Percentiles rank a stretch among this genome's conserved stretches.
These are phyloP conservation scores for Fonsecaea monophora DNA, from an alignment of 2,329 filamentous ascomycete genomes.

Conservation along the genomic window DNA sequence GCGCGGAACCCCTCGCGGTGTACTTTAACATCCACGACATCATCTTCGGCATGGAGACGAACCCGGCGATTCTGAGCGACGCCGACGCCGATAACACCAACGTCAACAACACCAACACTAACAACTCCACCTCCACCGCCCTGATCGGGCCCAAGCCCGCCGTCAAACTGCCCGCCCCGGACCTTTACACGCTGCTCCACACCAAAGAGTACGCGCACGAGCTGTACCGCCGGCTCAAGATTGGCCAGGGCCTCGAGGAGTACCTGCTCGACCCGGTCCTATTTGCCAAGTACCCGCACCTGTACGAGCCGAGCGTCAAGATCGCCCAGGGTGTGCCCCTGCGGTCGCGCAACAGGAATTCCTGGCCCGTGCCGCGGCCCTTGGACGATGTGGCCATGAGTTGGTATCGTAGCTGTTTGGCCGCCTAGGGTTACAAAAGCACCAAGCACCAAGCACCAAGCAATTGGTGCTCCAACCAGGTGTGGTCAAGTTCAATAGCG, in stretches of 20 bases:
- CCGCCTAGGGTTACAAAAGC: neutral
- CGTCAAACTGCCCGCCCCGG: slow-evolving; percentile 24
- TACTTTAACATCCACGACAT: slow-evolving; percentile 30
- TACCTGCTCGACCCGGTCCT: slow-evolving; percentile 15
- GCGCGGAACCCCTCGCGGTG: slow-evolving; percentile 22
- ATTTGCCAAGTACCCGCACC: slow-evolving; percentile 30
- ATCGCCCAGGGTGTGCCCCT: slow-evolving; percentile 23
- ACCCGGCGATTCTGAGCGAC: slow-evolving; percentile 8
- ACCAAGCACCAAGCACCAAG: too few relatives aligned
- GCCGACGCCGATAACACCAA: neutral
- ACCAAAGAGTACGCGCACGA: slow-evolving; percentile 19
- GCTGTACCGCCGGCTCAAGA: slow-evolving; percentile 21
- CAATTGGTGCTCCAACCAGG: too few relatives aligned
- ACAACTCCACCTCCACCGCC: neutral
- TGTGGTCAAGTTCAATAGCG: neutral
- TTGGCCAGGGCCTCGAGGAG: slow-evolving; percentile 14
- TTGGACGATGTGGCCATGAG: slow-evolving; percentile 25
- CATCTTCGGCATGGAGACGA: slow-evolving; percentile 21
- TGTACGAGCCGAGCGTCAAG: slow-evolving; percentile 22
- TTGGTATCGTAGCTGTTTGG: slow-evolving; percentile 15
- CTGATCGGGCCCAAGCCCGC: neutral
- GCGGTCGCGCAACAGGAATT: slow-evolving; percentile 21
- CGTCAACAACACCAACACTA: too few relatives aligned
- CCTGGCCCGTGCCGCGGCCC: slow-evolving; percentile 17
- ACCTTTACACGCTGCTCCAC: slow-evolving; percentile 25